These are phyloP conservation scores for Hypoxylon sp. DNA, from an alignment of 2,329 filamentous ascomycete genomes.

Conservation along the genomic window DNA sequence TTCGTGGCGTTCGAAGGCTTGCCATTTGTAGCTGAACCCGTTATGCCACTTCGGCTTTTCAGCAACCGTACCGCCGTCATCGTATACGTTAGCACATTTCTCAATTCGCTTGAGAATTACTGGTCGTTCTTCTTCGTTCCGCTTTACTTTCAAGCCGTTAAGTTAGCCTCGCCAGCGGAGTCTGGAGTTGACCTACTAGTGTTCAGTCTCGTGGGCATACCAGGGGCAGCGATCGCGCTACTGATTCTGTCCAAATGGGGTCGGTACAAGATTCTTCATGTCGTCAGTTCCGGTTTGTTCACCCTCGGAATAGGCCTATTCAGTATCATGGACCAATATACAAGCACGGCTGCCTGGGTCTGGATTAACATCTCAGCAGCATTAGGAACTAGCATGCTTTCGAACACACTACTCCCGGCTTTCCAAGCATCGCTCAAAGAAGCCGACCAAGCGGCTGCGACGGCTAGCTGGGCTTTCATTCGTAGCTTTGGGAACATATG, in stretches of 20 bases:
- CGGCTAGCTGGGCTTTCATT: constrained; percentile 58
- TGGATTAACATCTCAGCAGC: constrained; percentile 56
- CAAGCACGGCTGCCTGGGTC: constrained; percentile 56
- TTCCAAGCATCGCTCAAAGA: constrained; percentile 56
- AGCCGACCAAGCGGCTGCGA: constrained; percentile 52
- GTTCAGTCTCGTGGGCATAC: constrained; percentile 44
- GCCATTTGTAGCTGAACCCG: constrained; percentile 47
- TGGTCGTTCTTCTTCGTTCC: constrained; percentile 60
- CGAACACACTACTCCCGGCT: constrained; percentile 58
- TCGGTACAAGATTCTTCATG: constrained; percentile 48
- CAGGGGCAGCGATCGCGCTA: constrained; percentile 36
- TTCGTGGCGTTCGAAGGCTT: constrained; percentile 57
- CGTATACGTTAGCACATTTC: constrained; percentile 55
- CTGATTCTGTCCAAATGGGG: constrained; percentile 51
- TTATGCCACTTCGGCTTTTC: constrained; percentile 62
- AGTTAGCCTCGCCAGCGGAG: constrained; percentile 48
- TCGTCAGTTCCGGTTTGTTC: constrained; percentile 51
- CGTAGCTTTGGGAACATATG: constrained; percentile 59
- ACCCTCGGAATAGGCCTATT: constrained; percentile 57
- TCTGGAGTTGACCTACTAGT: constrained; percentile 53
- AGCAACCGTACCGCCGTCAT: constrained; percentile 57
- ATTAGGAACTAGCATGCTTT: constrained; percentile 57
- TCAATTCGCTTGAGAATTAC: constrained; percentile 56
- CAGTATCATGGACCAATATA: constrained; percentile 54
- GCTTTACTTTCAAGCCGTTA: constrained; percentile 62